Evolutionary conservation across 2,329 filamentous ascomycete species (phyloP), one percentile per base, ranked within the genome.

Genomic region (Pyrenophora tritici-repentis): DNA sequence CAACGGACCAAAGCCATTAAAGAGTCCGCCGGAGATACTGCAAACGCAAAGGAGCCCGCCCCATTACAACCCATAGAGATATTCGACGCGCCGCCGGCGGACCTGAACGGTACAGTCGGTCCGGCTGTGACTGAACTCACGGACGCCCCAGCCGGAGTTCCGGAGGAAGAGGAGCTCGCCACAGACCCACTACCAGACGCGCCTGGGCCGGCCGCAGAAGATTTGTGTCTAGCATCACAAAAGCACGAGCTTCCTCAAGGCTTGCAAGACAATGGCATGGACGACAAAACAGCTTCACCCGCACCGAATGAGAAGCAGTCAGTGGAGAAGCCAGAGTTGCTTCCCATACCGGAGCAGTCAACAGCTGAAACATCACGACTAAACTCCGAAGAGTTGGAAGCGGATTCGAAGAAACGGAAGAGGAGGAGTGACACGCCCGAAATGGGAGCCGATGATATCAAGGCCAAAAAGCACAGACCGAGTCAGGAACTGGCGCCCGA

Each of bases 391-490:
- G 73, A 74, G 43, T 41, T 72, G 13, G 71, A 71, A 47, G 71
- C 72, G 12, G 74, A 76, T 13, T 66, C 53, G 10, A 66, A 61
- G 55, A 77, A 76, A 61, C 68, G 75, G 49, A 78, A 77, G 59
- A 63, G 75, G 47, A 61, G 75, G 42, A 77, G 75, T 40, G 48
- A 50, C 14, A 73, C 74, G 20, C 75, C 75, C 9, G 67, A 74
- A 4, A 42, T 73, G 4, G 57, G 65, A 2, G 39, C 57, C 10
- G 65, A 71, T 17, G 73, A 74, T 4, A 67, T 77, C 14, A 73
- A 59, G 35, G 74, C 66, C 33, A 80, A 81, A 64, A 79, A 76
- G 58, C 56, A 75, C 7, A 74, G 75, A 45, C 66, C 70, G 9
- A 72, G 68, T 17, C 66, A 74, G n/a, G 69, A 71, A 13, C 59